Base-by-base conservation (phyloP, 1,139 yeast species). In the Pneumocystis jirovecii region DNA sequence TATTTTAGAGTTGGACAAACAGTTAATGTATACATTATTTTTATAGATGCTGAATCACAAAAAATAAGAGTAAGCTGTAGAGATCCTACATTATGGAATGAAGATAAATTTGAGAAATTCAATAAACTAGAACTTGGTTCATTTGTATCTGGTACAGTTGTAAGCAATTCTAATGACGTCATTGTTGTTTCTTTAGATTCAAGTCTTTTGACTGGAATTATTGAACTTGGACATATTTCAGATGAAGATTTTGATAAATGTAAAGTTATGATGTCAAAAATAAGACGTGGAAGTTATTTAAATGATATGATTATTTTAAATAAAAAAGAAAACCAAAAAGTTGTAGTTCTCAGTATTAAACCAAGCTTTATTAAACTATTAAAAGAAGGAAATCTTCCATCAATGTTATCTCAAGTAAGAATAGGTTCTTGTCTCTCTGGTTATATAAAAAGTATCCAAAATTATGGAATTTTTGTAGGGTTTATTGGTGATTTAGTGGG, bases 1-100 rank as follows among this genome's bases (percentile, higher is more conserved):
- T 87, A 86, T 74, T 81, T 91, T 72, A 84, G 84, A 69, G 73
- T 88, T 34, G 96, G 96, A 2, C 98, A 93, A 76, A 86, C 96
- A 4, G 86, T 93, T 61, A 79, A 80, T 44, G 95, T 88, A 6
- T 83, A 86, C 70, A 78, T 93, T 39, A 72, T 85, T 62, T 77
- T 79, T 59, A 82, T 86, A 61, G 85, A 87, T 69, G 75, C 80
- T 35, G 83, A 81, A 19, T 78, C 78, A 44, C 78, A 82, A 61
- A 82, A 86, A 72, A 77, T 90, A 69, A 76, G 83, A 44, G 96
- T 87, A 1, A 85, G 96, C 62, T 85, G 95, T 72, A 83, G 87
- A 73, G 83, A 86, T 68, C 81, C 89, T 0, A 77, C 80, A 64
- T 82, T 83, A 39, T 79, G 84, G 19, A 74, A 78, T 35, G 78